Evolutionary conservation across 1,139 yeast species (phyloP).

Genomic region (Diutina scorzettiae): DNA sequence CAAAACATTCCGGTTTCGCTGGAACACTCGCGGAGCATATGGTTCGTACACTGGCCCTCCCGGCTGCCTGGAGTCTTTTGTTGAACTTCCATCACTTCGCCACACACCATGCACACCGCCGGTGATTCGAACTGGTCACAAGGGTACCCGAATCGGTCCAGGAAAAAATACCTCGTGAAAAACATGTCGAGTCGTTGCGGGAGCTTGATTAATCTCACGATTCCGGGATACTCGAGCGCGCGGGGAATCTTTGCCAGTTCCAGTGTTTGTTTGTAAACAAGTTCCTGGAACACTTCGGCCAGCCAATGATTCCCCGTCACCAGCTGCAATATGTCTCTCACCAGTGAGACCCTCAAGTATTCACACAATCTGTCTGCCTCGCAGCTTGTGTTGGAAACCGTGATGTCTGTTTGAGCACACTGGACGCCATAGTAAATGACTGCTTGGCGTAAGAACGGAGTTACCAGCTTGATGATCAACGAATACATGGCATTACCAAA

Average conservation of each 20-base stretch:
- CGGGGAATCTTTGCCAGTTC: slow-evolving; percentile 11
- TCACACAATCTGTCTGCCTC: slow-evolving; percentile 51
- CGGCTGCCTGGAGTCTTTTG: slow-evolving; percentile 36
- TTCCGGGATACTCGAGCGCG: slow-evolving; percentile 55
- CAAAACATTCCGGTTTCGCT: slow-evolving; percentile 67
- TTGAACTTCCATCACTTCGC: slow-evolving; percentile 57
- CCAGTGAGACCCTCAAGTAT: slow-evolving; percentile 30
- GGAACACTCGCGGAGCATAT: slow-evolving; percentile 52
- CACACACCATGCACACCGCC: slow-evolving; percentile 82
- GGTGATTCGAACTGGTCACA: slow-evolving; percentile 51
- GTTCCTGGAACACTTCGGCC: not conserved
- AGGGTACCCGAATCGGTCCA: slow-evolving; percentile 29
- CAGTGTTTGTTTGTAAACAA: not conserved
- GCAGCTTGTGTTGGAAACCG: slow-evolving; percentile 11
- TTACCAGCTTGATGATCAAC: slow-evolving; percentile 41
- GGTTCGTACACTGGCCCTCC: slow-evolving; percentile 61
- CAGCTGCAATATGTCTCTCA: not conserved
- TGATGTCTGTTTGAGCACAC: slow-evolving; percentile 42
- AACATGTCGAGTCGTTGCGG: slow-evolving; percentile 64
- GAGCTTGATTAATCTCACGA: slow-evolving; percentile 41
- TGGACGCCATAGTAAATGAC: slow-evolving; percentile 47
- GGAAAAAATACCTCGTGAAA: slow-evolving; percentile 46
- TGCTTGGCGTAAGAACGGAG: slow-evolving; percentile 60
- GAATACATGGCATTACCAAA: slow-evolving; percentile 35
- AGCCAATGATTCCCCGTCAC: not conserved